Evolutionary conservation across 2,329 filamentous ascomycete genomes (phyloP), one percentile per base, ranked within the genome.

Genomic region (Aspergillus tamarii): DNA sequence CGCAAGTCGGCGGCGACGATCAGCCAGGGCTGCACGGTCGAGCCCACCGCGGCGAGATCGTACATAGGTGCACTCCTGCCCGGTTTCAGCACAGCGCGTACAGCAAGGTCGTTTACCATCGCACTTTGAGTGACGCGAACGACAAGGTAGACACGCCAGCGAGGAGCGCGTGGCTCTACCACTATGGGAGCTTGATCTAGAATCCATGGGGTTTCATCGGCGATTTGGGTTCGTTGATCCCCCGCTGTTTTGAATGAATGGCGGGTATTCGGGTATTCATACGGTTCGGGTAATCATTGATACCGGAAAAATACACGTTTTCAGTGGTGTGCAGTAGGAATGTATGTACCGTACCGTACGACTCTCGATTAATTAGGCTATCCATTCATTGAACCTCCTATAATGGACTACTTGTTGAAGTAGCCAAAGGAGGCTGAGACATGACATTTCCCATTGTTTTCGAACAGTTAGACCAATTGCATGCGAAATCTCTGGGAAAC

Each of bases 51-150:
- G 76, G 41, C 83, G 77, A 14, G 83, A 85, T 65, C 80, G 80
- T 23, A 81, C 76, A 70, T 84, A 85, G 62, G 77, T 78, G 61
- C 83, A 85, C 32, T 80, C 73, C 62, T 81, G 82, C 30, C 77
- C 77, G 52, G 79, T 26, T n/a, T 70, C 68, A 1, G 54, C n/a
- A 67, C 82, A 84, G 28, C 82, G 80, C 59, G 70, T 74, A 62
- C 82, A 84, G 21, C 69, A 69, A 32, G 82, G 82, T 61, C 74
- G 75, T 52, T 74, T 77, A 43, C 78, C 82, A 65, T 83, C 83
- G 66, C 82, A 85, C 74, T 81, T 82, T 36, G 83, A 73, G 72
- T 80, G 80, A 34, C 76, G 78, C 62, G 70, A 76, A 57, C 76
- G 79, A 62, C 76, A 78, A 10, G 73, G 69, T 12, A 74, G 36